Evolutionary conservation across 495 filamentous ascomycete species (phyloP).

Genomic region (Aspergillus haitiensis): DNA sequence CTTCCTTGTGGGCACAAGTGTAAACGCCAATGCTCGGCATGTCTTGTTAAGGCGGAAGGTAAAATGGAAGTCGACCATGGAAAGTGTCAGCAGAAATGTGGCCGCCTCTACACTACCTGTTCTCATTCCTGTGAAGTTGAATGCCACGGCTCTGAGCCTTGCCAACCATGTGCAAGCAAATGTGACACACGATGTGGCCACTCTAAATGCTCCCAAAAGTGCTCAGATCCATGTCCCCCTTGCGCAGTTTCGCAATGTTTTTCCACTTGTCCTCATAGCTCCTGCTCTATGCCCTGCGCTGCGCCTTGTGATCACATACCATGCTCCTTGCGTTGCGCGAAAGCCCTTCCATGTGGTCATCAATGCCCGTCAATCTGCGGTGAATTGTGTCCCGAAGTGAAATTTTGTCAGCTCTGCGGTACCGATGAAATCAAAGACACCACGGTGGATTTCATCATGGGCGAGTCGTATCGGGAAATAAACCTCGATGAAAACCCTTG

Average conservation of each 20-base stretch:
- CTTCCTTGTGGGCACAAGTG: slow-evolving; percentile 66
- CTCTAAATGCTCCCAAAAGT: slow-evolving; percentile 58
- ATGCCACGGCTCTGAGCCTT: slow-evolving; percentile 58
- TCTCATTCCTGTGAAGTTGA: slow-evolving; percentile 51
- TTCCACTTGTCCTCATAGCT: slow-evolving; percentile 58
- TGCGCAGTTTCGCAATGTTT: slow-evolving; percentile 61
- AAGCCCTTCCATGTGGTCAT: slow-evolving; percentile 62
- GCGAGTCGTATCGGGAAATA: slow-evolving; percentile 52
- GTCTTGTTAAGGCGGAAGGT: slow-evolving; percentile 29
- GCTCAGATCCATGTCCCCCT: slow-evolving; percentile 64
- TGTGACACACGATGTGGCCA: slow-evolving; percentile 67
- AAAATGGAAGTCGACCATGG: slow-evolving; percentile 42
- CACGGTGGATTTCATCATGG: slow-evolving; percentile 56
- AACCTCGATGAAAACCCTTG: slow-evolving; percentile 59
- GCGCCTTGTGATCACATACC: slow-evolving; percentile 64
- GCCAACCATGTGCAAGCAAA: slow-evolving; percentile 51
- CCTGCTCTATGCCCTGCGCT: slow-evolving; percentile 63
- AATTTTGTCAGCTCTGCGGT: slow-evolving; percentile 60
- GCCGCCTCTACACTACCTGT: slow-evolving; percentile 56
- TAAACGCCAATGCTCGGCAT: slow-evolving; percentile 49
- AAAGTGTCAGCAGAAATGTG: slow-evolving; percentile 53
- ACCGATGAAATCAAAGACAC: slow-evolving; percentile 42
- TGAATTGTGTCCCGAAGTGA: slow-evolving; percentile 57
- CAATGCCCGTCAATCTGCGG: slow-evolving; percentile 68
- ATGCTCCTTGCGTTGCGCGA: slow-evolving; percentile 63